These are phyloP conservation scores for Tylopilus rubrobrunneus DNA, from an alignment of 768 basidiomycete species.

Conservation along the genomic window DNA sequence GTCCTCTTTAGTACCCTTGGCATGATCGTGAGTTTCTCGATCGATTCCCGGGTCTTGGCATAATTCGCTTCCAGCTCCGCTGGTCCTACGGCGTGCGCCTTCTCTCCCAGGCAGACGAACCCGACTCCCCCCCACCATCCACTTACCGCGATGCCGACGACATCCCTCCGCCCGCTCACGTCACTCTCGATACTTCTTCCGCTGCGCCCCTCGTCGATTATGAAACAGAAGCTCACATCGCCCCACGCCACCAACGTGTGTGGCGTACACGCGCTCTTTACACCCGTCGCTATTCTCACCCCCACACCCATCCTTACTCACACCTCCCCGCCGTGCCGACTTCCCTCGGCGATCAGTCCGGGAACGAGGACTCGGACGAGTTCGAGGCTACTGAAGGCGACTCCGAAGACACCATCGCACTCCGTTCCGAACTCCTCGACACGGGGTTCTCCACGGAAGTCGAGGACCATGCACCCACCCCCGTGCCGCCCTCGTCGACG, in stretches of 20 bases:
- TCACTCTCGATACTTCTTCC: not conserved
- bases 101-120: conserved; percentile 48
- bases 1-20: conserved; percentile 93
- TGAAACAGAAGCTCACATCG: not conserved
- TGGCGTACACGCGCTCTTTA: not conserved
- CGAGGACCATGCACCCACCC: conserved; percentile 5
- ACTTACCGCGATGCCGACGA: conserved; percentile 12
- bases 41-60: not conserved
- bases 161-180: not conserved
- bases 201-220: conserved; percentile 8
- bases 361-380: conserved; percentile 20
- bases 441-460: conserved; percentile 12
- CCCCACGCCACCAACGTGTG: not conserved
- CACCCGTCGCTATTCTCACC: not conserved
- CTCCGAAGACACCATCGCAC: conserved; percentile 20
- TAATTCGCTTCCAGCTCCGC: conserved; percentile 57
- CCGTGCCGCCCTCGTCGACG: not conserved
- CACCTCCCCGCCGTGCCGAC: conserved; percentile 23
- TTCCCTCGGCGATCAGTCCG: conserved; percentile 23
- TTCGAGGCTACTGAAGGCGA: conserved; percentile 15
- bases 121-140: not conserved
- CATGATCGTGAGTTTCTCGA: conserved; percentile 69
- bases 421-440: conserved; percentile 5
- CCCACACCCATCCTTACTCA: not conserved
- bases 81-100: conserved; percentile 93